Percentiles rank a stretch among this genome's conserved stretches.
Evolutionary conservation across 305 asterid species (phyloP).

Genomic region (Striga hermonthica): DNA sequence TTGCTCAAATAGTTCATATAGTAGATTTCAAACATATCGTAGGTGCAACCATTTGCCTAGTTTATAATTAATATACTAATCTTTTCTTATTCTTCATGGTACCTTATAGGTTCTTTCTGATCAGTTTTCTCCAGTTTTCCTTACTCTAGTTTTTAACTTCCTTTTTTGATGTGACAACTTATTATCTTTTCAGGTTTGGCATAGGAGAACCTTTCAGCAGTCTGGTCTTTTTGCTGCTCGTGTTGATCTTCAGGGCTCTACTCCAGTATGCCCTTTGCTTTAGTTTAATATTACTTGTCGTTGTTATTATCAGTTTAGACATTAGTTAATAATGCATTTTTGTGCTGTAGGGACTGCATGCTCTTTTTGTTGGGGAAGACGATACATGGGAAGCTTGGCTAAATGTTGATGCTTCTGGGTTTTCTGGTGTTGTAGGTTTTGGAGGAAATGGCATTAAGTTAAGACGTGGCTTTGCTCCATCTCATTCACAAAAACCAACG

Average conservation of each 20-base stretch:
- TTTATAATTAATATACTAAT: background rate
- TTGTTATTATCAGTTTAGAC: slow-evolving; percentile 1
- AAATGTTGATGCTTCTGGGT: slow-evolving; percentile 70
- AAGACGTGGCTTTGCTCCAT: slow-evolving; percentile 90
- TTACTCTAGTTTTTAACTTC: slow-evolving; percentile 8
- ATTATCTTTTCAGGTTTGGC: slow-evolving; percentile 71
- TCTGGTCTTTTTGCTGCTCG: slow-evolving; percentile 99
- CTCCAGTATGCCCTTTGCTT: slow-evolving; percentile 52
- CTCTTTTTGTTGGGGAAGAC: slow-evolving; percentile 94
- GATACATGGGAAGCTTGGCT: slow-evolving; percentile 99
- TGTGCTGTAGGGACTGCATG: slow-evolving; percentile 78
- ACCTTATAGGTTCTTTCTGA: slow-evolving; percentile 26
- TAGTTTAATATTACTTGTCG: slow-evolving; percentile 17
- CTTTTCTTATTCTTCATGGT: slow-evolving; percentile 9
- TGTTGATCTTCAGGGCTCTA: slow-evolving; percentile 92
- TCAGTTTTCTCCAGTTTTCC: slow-evolving; percentile 19
- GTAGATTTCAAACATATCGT: slow-evolving; percentile 14
- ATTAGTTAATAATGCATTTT: slow-evolving; percentile 21
- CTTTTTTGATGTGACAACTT: slow-evolving; percentile 9
- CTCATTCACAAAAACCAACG: slow-evolving; percentile 78
- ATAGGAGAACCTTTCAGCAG: slow-evolving; percentile 86
- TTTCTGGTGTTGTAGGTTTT: slow-evolving; percentile 52
- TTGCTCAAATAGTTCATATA: slow-evolving; percentile 27
- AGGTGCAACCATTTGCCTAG: slow-evolving; percentile 10
- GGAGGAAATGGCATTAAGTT: slow-evolving; percentile 61